Evolutionary conservation across 805 yeast species (phyloP).

Genomic region (Candida railenensis): DNA sequence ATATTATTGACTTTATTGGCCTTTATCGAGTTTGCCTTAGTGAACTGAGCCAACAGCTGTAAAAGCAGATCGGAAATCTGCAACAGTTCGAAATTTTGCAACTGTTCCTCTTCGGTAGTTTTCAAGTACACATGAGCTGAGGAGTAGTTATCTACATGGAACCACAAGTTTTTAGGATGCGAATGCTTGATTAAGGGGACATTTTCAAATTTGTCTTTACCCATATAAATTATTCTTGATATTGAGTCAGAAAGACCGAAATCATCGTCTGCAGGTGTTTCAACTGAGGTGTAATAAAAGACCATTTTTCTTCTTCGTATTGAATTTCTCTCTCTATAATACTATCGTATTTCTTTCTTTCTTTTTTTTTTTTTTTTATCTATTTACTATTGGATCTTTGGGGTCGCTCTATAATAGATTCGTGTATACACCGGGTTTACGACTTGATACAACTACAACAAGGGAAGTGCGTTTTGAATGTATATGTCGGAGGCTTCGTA

Average conservation of each 20-base stretch:
- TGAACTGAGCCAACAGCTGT: slow-evolving; percentile 58
- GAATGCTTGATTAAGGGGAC: slow-evolving; percentile 57
- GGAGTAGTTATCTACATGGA: slow-evolving; percentile 74
- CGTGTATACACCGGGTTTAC: no score
- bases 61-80: slow-evolving; percentile 44
- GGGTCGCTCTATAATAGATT: no score
- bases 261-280: slow-evolving; percentile 10
- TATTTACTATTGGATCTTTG: no score
- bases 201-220: slow-evolving; percentile 71
- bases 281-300: slow-evolving; percentile 25
- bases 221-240: slow-evolving; percentile 55
- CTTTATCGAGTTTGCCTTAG: slow-evolving; percentile 74
- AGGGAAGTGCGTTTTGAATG: background rate
- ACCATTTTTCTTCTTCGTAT: slow-evolving; percentile 33
- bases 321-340: background rate
- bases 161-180: slow-evolving; percentile 69
- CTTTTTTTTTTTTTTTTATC: background rate
- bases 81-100: slow-evolving; percentile 46
- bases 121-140: slow-evolving; percentile 78
- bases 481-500: background rate
- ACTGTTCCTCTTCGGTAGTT: slow-evolving; percentile 44
- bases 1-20: slow-evolving; percentile 70
- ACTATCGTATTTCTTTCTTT: background rate
- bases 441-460: background rate
- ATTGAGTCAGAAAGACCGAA: slow-evolving; percentile 22